Percentiles rank a stretch among this genome's conserved stretches.
phyloP scores from a whole-genome alignment of 306 rosid genomes.

The Inga laurina region DNA sequence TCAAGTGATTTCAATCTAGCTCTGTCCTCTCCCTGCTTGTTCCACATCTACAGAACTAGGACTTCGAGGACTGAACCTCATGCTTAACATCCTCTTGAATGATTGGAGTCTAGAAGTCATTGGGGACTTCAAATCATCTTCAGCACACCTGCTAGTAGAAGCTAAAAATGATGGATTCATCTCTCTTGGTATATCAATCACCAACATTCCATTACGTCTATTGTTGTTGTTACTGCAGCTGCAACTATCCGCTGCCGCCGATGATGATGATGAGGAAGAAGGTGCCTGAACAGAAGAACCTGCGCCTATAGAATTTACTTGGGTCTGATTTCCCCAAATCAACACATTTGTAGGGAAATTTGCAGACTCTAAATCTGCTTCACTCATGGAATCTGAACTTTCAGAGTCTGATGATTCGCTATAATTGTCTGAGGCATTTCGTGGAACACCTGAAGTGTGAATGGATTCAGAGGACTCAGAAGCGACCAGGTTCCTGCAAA shows the following conservation, averaged over 20 bases:
- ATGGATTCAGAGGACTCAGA: conserved; percentile 16
- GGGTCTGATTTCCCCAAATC: conserved; percentile 77
- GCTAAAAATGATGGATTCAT: conserved; percentile 45
- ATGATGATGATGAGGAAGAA: conserved; percentile 2
- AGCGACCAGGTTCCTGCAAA: conserved; percentile 69
- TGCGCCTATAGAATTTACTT: conserved; percentile 52
- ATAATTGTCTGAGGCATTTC: conserved; percentile 4
- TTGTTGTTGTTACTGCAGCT: neutral
- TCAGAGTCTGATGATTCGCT: conserved; percentile 33
- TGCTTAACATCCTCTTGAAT: conserved; percentile 78
- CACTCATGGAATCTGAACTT: conserved; percentile 34
- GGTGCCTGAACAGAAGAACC: conserved; percentile 39
- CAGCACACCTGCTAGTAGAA: conserved; percentile 46
- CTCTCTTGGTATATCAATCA: conserved; percentile 70
- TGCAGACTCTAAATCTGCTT: conserved; percentile 48
- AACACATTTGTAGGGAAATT: conserved; percentile 78
- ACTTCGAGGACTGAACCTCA: conserved; percentile 57
- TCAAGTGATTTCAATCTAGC: conserved; percentile 31
- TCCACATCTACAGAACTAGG: conserved; percentile 59
- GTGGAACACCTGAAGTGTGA: neutral
- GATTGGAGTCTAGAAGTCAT: conserved; percentile 60
- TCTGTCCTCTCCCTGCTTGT: conserved; percentile 48
- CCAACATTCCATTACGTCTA: conserved; percentile 51
- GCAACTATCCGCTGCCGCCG: conserved; percentile 28
- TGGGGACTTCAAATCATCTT: conserved; percentile 71